A percentile compares a stretch with the other conserved stretches of the same genome.
Conservation (phyloP, 305 asterid species). For the Fraxinus ornus region DNA sequence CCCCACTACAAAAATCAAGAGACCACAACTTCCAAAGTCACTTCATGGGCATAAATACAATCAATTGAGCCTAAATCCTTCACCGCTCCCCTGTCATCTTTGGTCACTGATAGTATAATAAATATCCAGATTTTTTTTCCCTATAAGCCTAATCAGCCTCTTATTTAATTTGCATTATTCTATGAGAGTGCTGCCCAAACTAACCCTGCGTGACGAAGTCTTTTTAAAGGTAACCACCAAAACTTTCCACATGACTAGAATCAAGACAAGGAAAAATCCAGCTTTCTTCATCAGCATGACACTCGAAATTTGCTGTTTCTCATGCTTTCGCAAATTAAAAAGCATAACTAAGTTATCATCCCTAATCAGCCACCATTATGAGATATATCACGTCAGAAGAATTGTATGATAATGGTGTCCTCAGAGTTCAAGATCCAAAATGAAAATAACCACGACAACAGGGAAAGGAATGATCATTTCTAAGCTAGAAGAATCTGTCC, state of each 20-base stretch:
- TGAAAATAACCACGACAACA: background rate
- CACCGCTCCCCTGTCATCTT: background rate
- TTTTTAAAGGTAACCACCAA: background rate
- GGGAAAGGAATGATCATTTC: background rate
- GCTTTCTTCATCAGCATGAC: conserved; percentile 2
- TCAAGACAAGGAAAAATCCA: conserved; percentile 5
- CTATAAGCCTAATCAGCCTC: background rate
- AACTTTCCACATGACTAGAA: background rate
- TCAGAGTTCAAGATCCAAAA: background rate
- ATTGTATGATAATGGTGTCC: background rate
- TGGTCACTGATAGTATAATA: background rate
- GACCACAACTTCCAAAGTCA: background rate
- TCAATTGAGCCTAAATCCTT: background rate
- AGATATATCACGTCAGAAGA: background rate
- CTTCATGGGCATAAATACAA: conserved; percentile 7
- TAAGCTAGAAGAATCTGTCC: background rate
- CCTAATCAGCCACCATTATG: background rate
- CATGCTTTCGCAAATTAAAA: conserved; percentile 11
- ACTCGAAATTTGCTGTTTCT: background rate
- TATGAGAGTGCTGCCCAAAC: conserved; percentile 1
- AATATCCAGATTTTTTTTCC: background rate
- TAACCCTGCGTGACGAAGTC: background rate
- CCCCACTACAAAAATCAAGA: background rate
- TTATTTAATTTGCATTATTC: background rate
- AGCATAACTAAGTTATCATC: background rate